Evolutionary conservation across 192 early-diverging fungal genomes (phyloP).

Genomic region (Umbelopsis ramanniana): DNA sequence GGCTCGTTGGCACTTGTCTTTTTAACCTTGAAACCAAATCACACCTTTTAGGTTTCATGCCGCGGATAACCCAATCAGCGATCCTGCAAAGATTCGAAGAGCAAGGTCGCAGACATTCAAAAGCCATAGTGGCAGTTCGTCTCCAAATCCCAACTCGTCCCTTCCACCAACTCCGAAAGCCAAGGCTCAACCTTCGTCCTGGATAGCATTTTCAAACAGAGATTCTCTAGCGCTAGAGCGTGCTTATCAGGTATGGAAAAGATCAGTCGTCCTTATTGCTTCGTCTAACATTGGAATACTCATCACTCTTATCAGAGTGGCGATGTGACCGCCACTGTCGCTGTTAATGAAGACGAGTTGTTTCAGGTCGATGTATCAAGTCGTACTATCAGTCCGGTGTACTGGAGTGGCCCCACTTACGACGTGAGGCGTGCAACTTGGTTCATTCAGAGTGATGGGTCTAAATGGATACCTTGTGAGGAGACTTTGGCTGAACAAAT

Average conservation of each 20-base stretch:
- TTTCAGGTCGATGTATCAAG: constrained; percentile 80
- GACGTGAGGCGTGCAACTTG: constrained; percentile 84
- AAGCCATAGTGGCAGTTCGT: constrained; percentile 2
- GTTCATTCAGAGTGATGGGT: constrained; percentile 72
- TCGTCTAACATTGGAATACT: neutral
- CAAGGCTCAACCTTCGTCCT: constrained; percentile 45
- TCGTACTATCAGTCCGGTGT: constrained; percentile 68
- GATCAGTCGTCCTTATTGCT: neutral
- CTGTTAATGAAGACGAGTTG: constrained; percentile 78
- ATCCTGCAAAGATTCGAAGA: constrained; percentile 24
- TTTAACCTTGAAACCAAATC: neutral
- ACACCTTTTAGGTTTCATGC: constrained; percentile 49
- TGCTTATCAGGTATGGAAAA: constrained; percentile 46
- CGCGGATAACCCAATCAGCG: constrained; percentile 43
- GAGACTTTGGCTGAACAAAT: constrained; percentile 80
- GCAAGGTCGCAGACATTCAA: constrained; percentile 18
- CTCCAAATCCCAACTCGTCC: constrained; percentile 32
- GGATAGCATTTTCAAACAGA: constrained; percentile 60
- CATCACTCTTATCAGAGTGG: constrained; percentile 23
- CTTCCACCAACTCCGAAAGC: constrained; percentile 42
- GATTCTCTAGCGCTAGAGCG: constrained; percentile 62
- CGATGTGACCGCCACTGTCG: constrained; percentile 50
- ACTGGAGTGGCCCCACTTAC: constrained; percentile 83
- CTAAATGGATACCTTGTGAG: constrained; percentile 78
- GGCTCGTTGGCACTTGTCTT: neutral